A percentile compares a stretch with the other conserved stretches of the same genome.
Conservation (phyloP, 1,139 yeast genomes). For the Taphrina pruni region DNA sequence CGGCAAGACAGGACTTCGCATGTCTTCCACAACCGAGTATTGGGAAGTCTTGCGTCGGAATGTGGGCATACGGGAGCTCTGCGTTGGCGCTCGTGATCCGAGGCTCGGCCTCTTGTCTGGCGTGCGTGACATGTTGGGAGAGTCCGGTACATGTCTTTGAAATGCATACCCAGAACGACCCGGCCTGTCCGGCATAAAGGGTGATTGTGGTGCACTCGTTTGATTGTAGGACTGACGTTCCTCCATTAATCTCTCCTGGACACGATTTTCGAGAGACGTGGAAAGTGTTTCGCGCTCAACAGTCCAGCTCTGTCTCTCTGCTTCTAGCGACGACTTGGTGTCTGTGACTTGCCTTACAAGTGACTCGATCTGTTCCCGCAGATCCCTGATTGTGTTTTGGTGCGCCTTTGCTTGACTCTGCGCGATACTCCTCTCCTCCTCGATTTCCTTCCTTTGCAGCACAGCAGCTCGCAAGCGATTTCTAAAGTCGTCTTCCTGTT, state of each 20-base stretch:
- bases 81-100: conserved; percentile 16
- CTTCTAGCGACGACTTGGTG: background rate
- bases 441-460: conserved; percentile 43
- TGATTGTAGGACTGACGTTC: conserved; percentile 15
- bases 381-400: conserved; percentile 42
- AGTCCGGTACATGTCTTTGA: conserved; percentile 23
- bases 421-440: conserved; percentile 42
- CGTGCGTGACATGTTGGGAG: conserved; percentile 26
- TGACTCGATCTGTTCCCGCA: conserved; percentile 32
- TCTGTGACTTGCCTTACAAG: conserved; percentile 5
- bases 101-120: conserved; percentile 31
- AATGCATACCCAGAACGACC: conserved; percentile 17
- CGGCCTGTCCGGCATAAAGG: background rate
- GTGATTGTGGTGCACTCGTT: conserved; percentile 10
- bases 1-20: conserved; percentile 16
- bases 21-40: conserved; percentile 14
- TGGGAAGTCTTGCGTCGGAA: conserved; percentile 12
- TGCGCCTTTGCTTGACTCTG: conserved; percentile 37
- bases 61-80: conserved; percentile 12
- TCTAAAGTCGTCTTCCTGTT: conserved; percentile 46
- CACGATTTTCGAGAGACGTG: conserved; percentile 14
- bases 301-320: conserved; percentile 17
- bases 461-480: conserved; percentile 52
- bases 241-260: conserved; percentile 25
- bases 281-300: conserved; percentile 6